Evolutionary conservation across 331 rosid species (phyloP), one percentile per base, ranked within the genome.

Genomic region (Pyracantha coccinea): DNA sequence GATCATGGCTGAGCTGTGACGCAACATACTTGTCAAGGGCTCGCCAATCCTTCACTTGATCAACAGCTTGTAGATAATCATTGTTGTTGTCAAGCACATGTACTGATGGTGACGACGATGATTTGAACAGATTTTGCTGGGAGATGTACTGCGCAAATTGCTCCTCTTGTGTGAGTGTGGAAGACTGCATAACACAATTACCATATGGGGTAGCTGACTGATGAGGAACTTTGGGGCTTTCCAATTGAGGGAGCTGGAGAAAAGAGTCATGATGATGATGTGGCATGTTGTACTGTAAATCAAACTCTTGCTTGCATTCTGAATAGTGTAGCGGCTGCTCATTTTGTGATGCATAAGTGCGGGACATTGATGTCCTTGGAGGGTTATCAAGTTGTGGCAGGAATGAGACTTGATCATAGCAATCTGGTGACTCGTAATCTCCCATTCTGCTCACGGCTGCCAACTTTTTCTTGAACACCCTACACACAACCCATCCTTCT

Each of bases 401-500:
- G 87, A 93, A 86, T 3, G 91, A 81, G 57, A 84, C 87, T 57
- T 85, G 96, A 44, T 91, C 93, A 11, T 88, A 88, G 90, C 97
- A 89, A 80, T 89, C 82, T 15, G 93, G 83, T 20, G 98, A 89
- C 1, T 84, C 93, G 21, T 91, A 89, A n/a, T 93, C 98, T 1
- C 83, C 89, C 66, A 85, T 13, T 74, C 83, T 93, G 41, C 88
- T 58, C 77, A 85, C 61, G 13, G 89, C 83, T 32, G 93, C 27
- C 86, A 89, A 66, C 47, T 92, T 19, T 79, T 91, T 93, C 89
- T 88, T 93, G 90, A 91, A 93, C 67, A 85, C 98, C 83, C 91
- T 84, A 47, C 98, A 93, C 12, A 89, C 98, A 71, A 78, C 98
- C 98, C 98, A 91, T 16, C 97, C 98, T 88, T 93, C 98, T 81